Percentiles rank a stretch among this genome's conserved stretches.
Conservation (phyloP, 495 filamentous ascomycete genomes). For the Aspergillus ellipticus region DNA sequence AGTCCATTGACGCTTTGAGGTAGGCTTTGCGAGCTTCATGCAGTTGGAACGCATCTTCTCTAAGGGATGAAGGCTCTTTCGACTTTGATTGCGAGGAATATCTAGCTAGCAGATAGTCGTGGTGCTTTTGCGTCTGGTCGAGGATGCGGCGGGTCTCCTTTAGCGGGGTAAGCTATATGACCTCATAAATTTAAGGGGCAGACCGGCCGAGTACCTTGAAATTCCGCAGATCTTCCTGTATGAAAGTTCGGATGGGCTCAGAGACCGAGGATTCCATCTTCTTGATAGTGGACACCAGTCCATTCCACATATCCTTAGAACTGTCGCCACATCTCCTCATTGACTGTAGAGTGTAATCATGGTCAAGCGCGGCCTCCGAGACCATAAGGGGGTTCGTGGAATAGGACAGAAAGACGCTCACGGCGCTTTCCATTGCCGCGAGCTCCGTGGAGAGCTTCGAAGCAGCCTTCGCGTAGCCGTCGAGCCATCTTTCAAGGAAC, state of each 20-base stretch:
- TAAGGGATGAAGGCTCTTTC: conserved; percentile 83
- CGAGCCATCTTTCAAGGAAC: conserved; percentile 87
- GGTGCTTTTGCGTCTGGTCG: conserved; percentile 76
- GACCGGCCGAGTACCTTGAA: conserved; percentile 50
- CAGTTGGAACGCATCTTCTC: conserved; percentile 94
- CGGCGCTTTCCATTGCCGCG: conserved; percentile 59
- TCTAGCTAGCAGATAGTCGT: conserved; percentile 72
- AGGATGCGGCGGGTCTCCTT: conserved; percentile 71
- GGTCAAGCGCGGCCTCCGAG: conserved; percentile 79
- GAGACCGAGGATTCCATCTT: conserved; percentile 71
- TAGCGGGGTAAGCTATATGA: conserved; percentile 34
- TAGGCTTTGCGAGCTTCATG: conserved; percentile 92
- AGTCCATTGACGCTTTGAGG: conserved; percentile 89
- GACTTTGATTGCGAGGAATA: conserved; percentile 84
- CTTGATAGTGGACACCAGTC: conserved; percentile 65
- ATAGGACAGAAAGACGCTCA: conserved; percentile 70
- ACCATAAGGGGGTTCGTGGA: conserved; percentile 66
- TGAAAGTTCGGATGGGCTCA: conserved; percentile 76
- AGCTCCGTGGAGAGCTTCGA: conserved; percentile 75
- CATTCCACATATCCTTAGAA: conserved; percentile 78
- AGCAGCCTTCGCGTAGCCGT: conserved; percentile 74
- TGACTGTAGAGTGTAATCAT: conserved; percentile 89
- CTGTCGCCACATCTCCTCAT: conserved; percentile 81
- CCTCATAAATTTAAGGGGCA: neutral
- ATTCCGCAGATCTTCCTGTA: conserved; percentile 64